These are phyloP conservation scores for Ceratocystiopsis minuta DNA, from an alignment of 2,329 filamentous ascomycete genomes.

Conservation along the genomic window DNA sequence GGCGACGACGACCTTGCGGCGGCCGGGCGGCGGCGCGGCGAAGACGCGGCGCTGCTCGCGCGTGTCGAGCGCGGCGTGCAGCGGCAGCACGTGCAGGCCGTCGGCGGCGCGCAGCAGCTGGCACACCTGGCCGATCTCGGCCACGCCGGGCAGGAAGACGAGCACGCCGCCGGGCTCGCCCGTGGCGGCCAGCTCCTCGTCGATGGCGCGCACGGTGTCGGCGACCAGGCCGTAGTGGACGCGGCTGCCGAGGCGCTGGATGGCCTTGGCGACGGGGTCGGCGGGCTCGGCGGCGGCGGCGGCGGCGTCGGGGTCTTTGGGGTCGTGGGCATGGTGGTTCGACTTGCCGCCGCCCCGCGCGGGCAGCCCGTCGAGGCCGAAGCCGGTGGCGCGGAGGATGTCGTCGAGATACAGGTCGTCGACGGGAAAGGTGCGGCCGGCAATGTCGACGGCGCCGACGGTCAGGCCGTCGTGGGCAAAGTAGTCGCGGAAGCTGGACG, in stretches of 20 bases:
- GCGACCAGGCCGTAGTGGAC: constrained; percentile 85
- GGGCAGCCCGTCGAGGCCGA: constrained; percentile 23
- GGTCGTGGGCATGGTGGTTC: background rate
- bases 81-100: constrained; percentile 58
- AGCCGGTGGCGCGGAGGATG: constrained; percentile 62
- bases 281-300: constrained; percentile 13
- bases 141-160: constrained; percentile 85
- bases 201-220: constrained; percentile 64
- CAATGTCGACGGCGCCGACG: constrained; percentile 72
- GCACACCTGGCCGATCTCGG: constrained; percentile 75
- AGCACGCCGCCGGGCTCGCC: constrained; percentile 53
- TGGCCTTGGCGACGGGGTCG: constrained; percentile 47
- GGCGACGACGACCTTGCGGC: constrained; percentile 80
- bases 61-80: constrained; percentile 84
- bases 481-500: constrained; percentile 66
- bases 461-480: constrained; percentile 49
- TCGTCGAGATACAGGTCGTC: constrained; percentile 83
- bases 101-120: constrained; percentile 40
- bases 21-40: constrained; percentile 52
- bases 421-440: constrained; percentile 77
- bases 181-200: constrained; percentile 47
- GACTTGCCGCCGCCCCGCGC: background rate
- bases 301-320: background rate
- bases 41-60: constrained; percentile 81
- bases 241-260: constrained; percentile 56